Evolutionary conservation across 805 yeast species (phyloP).

Genomic region (Suhomyces sp.): DNA sequence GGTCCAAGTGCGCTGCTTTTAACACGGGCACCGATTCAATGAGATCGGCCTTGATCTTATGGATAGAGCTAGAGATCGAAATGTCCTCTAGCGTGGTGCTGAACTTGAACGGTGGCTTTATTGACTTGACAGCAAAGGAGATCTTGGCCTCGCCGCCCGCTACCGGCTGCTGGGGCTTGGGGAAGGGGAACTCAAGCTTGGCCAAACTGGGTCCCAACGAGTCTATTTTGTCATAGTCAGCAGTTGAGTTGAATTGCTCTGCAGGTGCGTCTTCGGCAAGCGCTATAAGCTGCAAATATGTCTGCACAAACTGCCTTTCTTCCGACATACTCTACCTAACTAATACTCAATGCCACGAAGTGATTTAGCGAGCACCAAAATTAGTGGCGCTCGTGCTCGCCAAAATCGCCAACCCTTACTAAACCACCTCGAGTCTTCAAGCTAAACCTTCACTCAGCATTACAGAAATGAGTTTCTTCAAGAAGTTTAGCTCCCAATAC

Average conservation of each 20-base stretch:
- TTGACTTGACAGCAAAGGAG: slow-evolving; percentile 52
- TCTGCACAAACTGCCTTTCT: slow-evolving; percentile 48
- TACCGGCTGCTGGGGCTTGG: slow-evolving; percentile 9
- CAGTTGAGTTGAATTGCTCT: slow-evolving; percentile 30
- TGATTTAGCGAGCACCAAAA: background rate
- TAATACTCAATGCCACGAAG: background rate
- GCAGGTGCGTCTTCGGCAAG: slow-evolving; percentile 39
- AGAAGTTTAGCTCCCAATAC: slow-evolving; percentile 27
- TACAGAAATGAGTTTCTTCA: slow-evolving; percentile 46
- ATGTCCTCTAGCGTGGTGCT: slow-evolving; percentile 24
- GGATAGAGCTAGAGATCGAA: slow-evolving; percentile 27
- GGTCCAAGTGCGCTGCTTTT: slow-evolving; percentile 21
- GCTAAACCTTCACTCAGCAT: no score
- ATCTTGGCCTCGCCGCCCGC: slow-evolving; percentile 12
- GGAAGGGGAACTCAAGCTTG: slow-evolving; percentile 36
- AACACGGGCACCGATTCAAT: slow-evolving; percentile 27
- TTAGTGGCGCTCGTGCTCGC: background rate
- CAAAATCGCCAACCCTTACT: background rate
- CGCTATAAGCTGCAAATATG: slow-evolving; percentile 47
- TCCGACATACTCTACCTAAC: background rate
- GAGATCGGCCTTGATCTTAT: slow-evolving; percentile 37
- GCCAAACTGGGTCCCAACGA: slow-evolving; percentile 51
- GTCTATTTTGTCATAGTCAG: slow-evolving; percentile 26
- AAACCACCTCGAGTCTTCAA: background rate
- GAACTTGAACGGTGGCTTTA: slow-evolving; percentile 69